A percentile compares a stretch with the other conserved stretches of the same genome.
phyloP scores from a whole-genome alignment of 2,329 filamentous ascomycete species.

The Arachnomyces sp. region DNA sequence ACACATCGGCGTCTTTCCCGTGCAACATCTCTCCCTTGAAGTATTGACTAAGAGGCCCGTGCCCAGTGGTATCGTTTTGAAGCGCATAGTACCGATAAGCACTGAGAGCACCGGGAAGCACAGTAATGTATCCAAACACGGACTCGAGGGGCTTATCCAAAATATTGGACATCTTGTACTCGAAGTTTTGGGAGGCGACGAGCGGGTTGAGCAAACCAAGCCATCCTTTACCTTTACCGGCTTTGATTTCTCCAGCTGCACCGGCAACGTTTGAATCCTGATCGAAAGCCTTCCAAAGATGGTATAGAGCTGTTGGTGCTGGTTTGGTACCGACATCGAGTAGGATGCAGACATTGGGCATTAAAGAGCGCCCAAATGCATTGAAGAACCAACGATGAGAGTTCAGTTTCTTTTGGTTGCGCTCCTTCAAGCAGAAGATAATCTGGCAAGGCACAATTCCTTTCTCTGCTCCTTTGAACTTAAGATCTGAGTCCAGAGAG shows the following conservation, averaged over 20 bases:
- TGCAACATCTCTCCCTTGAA: conserved; percentile 98
- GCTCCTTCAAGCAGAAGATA: conserved; percentile 97
- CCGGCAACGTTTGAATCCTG: conserved; percentile 95
- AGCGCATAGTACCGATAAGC: conserved; percentile 93
- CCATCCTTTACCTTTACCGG: conserved; percentile 82
- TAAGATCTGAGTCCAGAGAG: conserved; percentile 86
- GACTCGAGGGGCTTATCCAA: conserved; percentile 95
- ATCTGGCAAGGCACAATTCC: conserved; percentile 97
- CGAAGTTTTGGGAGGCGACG: conserved; percentile 95
- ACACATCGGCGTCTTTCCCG: conserved; percentile 91
- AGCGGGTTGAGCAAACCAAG: conserved; percentile 82
- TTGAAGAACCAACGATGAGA: conserved; percentile 99
- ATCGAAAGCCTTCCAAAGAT: conserved; percentile 98
- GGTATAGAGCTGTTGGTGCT: conserved; percentile 82
- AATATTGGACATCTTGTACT: conserved; percentile 99
- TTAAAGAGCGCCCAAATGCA: conserved; percentile 83
- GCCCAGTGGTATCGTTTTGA: conserved; percentile 92
- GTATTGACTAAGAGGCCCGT: conserved; percentile 92
- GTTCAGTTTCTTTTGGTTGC: conserved; percentile 96
- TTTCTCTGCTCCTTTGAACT: conserved; percentile 98
- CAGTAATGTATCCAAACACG: conserved; percentile 96
- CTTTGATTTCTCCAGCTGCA: conserved; percentile 94
- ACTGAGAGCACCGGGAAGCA: conserved; percentile 86
- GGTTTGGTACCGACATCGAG: conserved; percentile 94
- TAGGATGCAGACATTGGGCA: conserved; percentile 92